Conservation (phyloP, 495 filamentous ascomycete genomes). For the Astrothelium macrocarpum region DNA sequence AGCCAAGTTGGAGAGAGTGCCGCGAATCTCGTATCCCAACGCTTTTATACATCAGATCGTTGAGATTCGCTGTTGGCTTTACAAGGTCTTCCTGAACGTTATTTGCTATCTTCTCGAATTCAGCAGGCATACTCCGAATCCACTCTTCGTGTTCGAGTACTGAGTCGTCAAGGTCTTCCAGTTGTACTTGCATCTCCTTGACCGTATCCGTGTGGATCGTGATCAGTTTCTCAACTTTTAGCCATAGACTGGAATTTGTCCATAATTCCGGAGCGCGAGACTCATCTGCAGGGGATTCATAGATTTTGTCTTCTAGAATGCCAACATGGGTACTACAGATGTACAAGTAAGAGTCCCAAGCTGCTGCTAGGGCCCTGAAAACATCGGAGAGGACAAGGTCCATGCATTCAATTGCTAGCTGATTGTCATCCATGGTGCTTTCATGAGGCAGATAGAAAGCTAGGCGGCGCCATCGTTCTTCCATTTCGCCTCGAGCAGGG, state of each 20-base stretch:
- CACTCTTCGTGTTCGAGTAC: slow-evolving; percentile 31
- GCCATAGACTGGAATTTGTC: slow-evolving; percentile 42
- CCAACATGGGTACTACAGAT: slow-evolving; percentile 37
- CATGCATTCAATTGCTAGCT: slow-evolving; percentile 38
- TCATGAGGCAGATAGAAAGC: slow-evolving; percentile 39
- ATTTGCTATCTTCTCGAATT: slow-evolving; percentile 36
- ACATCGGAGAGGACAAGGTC: slow-evolving; percentile 43
- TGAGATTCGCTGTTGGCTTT: slow-evolving; percentile 41
- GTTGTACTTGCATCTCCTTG: slow-evolving; percentile 36
- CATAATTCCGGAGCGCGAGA: slow-evolving; percentile 46
- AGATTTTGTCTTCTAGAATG: slow-evolving; percentile 49
- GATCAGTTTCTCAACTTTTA: slow-evolving; percentile 46
- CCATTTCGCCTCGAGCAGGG: slow-evolving; percentile 40
- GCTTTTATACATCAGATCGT: slow-evolving; percentile 45
- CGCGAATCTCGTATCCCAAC: slow-evolving; percentile 46
- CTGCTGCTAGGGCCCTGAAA: slow-evolving; percentile 38
- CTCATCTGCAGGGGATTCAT: slow-evolving; percentile 47
- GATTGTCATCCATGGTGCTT: slow-evolving; percentile 26
- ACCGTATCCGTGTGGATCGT: slow-evolving; percentile 39
- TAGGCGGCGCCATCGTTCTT: slow-evolving; percentile 43
- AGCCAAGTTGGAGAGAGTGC: slow-evolving; percentile 41
- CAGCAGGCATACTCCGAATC: slow-evolving; percentile 33
- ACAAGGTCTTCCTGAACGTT: slow-evolving; percentile 41
- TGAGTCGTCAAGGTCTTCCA: slow-evolving; percentile 27
- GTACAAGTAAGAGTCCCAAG: slow-evolving; percentile 40